Conservation (phyloP, 768 basidiomycete genomes). For the Panellus pusillus region DNA sequence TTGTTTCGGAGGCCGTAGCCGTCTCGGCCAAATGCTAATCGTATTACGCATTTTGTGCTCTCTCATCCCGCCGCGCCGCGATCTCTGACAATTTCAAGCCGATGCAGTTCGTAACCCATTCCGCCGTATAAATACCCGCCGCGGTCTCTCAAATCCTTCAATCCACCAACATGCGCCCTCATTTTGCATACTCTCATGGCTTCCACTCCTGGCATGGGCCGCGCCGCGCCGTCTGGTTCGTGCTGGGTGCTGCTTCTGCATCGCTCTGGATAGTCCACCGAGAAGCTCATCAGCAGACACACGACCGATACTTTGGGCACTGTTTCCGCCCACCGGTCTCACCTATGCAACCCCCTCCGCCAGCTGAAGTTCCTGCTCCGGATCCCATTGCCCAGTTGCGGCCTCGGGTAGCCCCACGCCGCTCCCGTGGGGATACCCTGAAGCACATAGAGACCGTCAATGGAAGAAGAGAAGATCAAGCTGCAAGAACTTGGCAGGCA, state of each 20-base stretch:
- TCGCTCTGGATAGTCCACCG: constrained; percentile 44
- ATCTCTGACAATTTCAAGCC: not conserved
- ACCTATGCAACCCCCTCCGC: not conserved
- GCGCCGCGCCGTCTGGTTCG: constrained; percentile 17
- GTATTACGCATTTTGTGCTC: too few relatives aligned
- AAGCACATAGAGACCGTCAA: constrained; percentile 27
- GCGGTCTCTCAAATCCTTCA: constrained; percentile 15
- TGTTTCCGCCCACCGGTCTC: constrained; percentile 30
- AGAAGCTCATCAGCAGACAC: constrained; percentile 31
- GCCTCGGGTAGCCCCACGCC: constrained; percentile 16
- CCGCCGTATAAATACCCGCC: constrained; percentile 2
- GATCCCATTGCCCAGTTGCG: constrained; percentile 7
- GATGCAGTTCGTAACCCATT: constrained; percentile 7
- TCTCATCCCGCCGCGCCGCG: too few relatives aligned
- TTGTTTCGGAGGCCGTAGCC: too few relatives aligned
- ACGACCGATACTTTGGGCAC: constrained; percentile 27
- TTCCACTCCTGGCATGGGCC: constrained; percentile 21
- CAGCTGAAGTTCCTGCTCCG: constrained; percentile 10
- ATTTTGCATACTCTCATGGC: constrained; percentile 8
- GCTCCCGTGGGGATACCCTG: constrained; percentile 21
- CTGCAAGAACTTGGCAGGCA: constrained; percentile 46
- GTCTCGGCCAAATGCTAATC: too few relatives aligned
- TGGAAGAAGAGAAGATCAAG: constrained; percentile 50
- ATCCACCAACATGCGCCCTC: constrained; percentile 14
- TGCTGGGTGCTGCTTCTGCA: constrained; percentile 31